Evolutionary conservation across 1,139 yeast genomes (phyloP).

Genomic region (Magnusiomyces sp.): DNA sequence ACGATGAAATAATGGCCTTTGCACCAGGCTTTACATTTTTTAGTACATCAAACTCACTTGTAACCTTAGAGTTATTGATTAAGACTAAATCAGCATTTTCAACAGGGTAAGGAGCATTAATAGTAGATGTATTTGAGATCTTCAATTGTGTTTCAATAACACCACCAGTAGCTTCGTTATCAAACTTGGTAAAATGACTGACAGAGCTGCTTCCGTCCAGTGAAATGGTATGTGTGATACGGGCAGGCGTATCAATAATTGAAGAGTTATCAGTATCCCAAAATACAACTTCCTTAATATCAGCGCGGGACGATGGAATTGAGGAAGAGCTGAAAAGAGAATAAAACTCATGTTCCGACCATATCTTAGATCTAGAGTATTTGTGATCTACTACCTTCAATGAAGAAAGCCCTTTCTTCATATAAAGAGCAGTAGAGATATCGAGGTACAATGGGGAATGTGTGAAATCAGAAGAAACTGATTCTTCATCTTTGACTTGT

Average conservation of each 20-base stretch:
- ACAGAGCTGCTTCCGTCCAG: slow-evolving; percentile 51
- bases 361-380: slow-evolving; percentile 24
- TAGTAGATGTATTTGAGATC: slow-evolving; percentile 29
- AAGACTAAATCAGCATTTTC: slow-evolving; percentile 57
- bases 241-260: slow-evolving; percentile 47
- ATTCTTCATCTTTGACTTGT: slow-evolving; percentile 36
- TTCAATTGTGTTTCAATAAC: slow-evolving; percentile 68
- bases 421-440: slow-evolving; percentile 62
- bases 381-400: slow-evolving; percentile 26
- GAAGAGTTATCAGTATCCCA: slow-evolving; percentile 38
- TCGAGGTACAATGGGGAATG: slow-evolving; percentile 49
- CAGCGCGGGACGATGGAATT: slow-evolving; percentile 16
- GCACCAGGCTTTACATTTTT: slow-evolving; percentile 53
- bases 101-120: slow-evolving; percentile 32
- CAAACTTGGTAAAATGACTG: slow-evolving; percentile 55
- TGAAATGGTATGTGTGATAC: slow-evolving; percentile 64
- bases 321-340: slow-evolving; percentile 19
- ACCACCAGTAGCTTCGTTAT: slow-evolving; percentile 67
- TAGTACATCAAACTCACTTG: slow-evolving; percentile 51
- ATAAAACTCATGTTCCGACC: slow-evolving; percentile 21
- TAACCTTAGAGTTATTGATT: slow-evolving; percentile 50
- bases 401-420: slow-evolving; percentile 20
- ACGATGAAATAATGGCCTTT: slow-evolving; percentile 43
- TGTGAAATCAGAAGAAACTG: slow-evolving; percentile 27
- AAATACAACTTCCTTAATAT: slow-evolving; percentile 39